Conservation (phyloP, 2,329 filamentous ascomycete species). For the Elsinoe ampelina region DNA sequence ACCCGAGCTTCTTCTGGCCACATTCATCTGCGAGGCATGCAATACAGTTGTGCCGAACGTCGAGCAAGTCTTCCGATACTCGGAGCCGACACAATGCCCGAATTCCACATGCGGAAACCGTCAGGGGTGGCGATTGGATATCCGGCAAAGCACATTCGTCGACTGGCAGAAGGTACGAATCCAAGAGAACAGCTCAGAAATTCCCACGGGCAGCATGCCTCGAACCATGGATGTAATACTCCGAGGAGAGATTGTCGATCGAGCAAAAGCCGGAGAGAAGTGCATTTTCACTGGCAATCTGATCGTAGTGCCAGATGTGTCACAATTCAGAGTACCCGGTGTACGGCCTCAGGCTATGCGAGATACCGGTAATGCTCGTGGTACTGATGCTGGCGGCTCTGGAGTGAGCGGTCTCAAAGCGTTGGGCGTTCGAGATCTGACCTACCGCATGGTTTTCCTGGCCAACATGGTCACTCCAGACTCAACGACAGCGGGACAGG, state of each 20-base stretch:
- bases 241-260: constrained; percentile 92
- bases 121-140: constrained; percentile 90
- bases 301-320: constrained; percentile 95
- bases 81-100: constrained; percentile 90
- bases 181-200: constrained; percentile 96
- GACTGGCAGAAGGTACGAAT: constrained; percentile 99
- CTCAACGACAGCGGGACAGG: constrained; percentile 65
- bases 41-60: constrained; percentile 78
- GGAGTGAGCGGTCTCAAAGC: constrained; percentile 85
- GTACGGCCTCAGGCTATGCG: constrained; percentile 72
- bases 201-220: constrained; percentile 97
- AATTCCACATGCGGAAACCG: constrained; percentile 82
- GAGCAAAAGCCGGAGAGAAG: constrained; percentile 94
- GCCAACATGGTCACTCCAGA: constrained; percentile 94
- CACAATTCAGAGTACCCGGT: constrained; percentile 84
- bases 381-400: constrained; percentile 65
- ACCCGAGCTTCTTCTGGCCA: constrained; percentile 83
- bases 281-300: constrained; percentile 95
- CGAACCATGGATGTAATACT: constrained; percentile 95
- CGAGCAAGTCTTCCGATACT: constrained; percentile 96
- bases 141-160: constrained; percentile 91
- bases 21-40: constrained; percentile 85
- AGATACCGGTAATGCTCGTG: constrained; percentile 68
- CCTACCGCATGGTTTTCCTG: constrained; percentile 92
- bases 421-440: constrained; percentile 87